Percentiles rank a stretch among this genome's conserved stretches.
Conservation (phyloP, 73 alveolate species). For the Paramecium sexaurelia region DNA sequence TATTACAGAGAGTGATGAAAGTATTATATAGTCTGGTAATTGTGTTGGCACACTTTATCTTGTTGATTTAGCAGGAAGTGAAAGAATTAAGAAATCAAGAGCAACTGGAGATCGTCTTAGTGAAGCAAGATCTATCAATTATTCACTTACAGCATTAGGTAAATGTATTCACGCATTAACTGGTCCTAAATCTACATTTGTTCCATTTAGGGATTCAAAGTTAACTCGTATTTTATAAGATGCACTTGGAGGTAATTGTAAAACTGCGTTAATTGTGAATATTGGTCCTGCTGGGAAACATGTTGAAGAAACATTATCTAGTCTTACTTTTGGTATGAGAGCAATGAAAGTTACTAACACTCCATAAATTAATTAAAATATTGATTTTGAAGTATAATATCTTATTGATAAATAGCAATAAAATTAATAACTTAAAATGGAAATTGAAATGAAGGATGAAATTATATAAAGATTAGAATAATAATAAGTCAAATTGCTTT, state of each 20-base stretch:
- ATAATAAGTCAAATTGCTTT: neutral
- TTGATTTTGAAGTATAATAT: constrained; percentile 73
- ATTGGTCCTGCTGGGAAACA: constrained; percentile 94
- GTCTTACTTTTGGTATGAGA: constrained; percentile 89
- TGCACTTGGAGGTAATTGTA: constrained; percentile 95
- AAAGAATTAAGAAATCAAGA: constrained; percentile 88
- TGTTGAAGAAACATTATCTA: constrained; percentile 89
- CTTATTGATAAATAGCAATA: neutral
- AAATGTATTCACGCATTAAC: constrained; percentile 88
- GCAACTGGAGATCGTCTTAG: constrained; percentile 90
- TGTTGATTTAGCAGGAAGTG: constrained; percentile 99
- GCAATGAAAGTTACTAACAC: constrained; percentile 95
- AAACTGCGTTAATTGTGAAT: constrained; percentile 93
- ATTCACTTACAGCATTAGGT: constrained; percentile 87
- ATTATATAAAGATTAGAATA: constrained; percentile 15
- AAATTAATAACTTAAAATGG: constrained; percentile 75
- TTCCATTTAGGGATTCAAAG: constrained; percentile 90
- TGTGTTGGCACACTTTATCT: constrained; percentile 82
- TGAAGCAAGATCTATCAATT: constrained; percentile 86
- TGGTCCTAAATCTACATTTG: constrained; percentile 72
- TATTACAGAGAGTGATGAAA: neutral
- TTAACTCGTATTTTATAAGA: constrained; percentile 90
- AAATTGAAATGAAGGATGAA: constrained; percentile 84
- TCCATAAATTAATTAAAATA: constrained; percentile 82
- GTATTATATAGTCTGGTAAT: neutral